Evolutionary conservation across 2,329 filamentous ascomycete species (phyloP).

Genomic region (Penicillium frequentans): DNA sequence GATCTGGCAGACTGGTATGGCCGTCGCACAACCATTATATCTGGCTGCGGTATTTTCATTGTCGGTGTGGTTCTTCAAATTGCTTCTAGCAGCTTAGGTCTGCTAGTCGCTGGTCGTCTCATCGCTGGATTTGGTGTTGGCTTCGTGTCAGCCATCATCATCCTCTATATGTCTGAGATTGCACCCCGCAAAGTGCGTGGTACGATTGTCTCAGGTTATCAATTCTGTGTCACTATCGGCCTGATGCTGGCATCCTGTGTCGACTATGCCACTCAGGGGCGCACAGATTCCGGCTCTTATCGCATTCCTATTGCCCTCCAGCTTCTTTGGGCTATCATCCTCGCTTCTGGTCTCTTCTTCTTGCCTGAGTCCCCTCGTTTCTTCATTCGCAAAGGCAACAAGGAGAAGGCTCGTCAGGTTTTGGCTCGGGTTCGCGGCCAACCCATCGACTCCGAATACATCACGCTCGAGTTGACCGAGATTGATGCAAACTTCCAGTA

Average conservation of each 20-base stretch:
- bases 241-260: conserved; percentile 73
- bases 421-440: conserved; percentile 74
- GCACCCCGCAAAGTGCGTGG: conserved; percentile 71
- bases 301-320: conserved; percentile 80
- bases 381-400: conserved; percentile 74
- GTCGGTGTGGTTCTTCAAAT: conserved; percentile 69
- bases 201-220: conserved; percentile 77
- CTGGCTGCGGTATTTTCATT: conserved; percentile 69
- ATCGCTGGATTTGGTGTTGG: conserved; percentile 77
- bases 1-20: conserved; percentile 75
- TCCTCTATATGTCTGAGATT: conserved; percentile 87
- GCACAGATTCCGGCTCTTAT: conserved; percentile 65
- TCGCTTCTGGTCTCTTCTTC: conserved; percentile 69
- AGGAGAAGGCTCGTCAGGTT: conserved; percentile 62
- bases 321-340: conserved; percentile 76
- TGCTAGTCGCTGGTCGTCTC: conserved; percentile 71
- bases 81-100: conserved; percentile 53
- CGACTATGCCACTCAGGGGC: conserved; percentile 68
- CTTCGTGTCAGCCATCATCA: conserved; percentile 77
- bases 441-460: conserved; percentile 68
- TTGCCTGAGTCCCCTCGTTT: conserved; percentile 85
- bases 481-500: conserved; percentile 89
- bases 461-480: conserved; percentile 77
- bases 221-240: conserved; percentile 80
- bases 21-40: conserved; percentile 62